Conservation (phyloP, 176 grass and related monocot genomes). For the Alloteropsis semialata region DNA sequence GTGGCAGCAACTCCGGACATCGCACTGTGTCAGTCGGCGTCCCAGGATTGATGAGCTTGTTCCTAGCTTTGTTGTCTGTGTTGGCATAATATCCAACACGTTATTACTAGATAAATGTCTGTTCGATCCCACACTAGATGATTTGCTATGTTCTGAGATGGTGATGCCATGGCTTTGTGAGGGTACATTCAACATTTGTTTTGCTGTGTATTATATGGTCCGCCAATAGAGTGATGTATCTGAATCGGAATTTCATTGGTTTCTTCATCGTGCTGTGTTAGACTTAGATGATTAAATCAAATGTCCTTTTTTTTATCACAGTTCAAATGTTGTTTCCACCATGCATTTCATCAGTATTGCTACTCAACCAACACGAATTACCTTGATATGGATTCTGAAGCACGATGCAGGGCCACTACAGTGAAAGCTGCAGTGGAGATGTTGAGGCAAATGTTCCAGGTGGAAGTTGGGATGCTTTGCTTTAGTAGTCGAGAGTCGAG, state of each 20-base stretch:
- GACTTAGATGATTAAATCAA: background rate
- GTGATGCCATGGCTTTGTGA: background rate
- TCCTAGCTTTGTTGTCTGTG: conserved; percentile 33
- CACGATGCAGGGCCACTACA: background rate
- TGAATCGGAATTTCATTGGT: background rate
- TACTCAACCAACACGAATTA: background rate
- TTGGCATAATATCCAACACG: conserved; percentile 13
- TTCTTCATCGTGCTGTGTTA: conserved; percentile 4
- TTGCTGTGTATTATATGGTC: conserved; percentile 28
- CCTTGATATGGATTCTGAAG: background rate
- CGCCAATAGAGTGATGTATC: background rate
- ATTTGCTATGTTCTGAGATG: conserved; percentile 4
- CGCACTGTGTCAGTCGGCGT: background rate
- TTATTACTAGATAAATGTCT: background rate
- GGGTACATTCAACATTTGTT: conserved; percentile 18
- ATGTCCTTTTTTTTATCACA: background rate
- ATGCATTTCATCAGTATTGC: background rate
- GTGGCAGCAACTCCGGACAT: conserved; percentile 13
- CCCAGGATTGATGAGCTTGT: conserved; percentile 31
- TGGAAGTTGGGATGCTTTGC: background rate
- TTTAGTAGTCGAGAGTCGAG: too few relatives aligned
- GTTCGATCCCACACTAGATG: conserved; percentile 20
- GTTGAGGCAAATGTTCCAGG: background rate
- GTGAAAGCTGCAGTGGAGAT: background rate
- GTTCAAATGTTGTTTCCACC: too few relatives aligned